Percentiles rank a stretch among this genome's conserved stretches.
These are phyloP conservation scores for Penicillium cataractarum DNA, from an alignment of 495 filamentous ascomycete species.

Conservation along the genomic window DNA sequence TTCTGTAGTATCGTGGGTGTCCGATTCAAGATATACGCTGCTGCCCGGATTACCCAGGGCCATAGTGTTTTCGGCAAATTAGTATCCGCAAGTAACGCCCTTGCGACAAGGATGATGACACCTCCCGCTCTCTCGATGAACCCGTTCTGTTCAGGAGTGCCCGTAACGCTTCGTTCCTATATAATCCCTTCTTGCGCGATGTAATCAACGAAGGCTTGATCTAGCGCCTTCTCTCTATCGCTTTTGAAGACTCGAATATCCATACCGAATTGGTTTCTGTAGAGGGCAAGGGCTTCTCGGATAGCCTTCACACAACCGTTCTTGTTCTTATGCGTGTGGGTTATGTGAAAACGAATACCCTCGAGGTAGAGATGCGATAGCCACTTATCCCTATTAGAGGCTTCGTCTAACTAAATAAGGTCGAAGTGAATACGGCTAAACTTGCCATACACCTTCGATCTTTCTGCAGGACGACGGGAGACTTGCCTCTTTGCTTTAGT, in stretches of 20 bases:
- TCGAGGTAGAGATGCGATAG: constrained; percentile 17
- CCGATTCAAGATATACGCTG: constrained; percentile 14
- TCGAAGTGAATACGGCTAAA: constrained; percentile 10
- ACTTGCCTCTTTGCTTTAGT: neutral
- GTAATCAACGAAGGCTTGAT: neutral
- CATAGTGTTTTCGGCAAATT: constrained; percentile 16
- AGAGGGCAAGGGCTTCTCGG: neutral
- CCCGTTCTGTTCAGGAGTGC: constrained; percentile 12
- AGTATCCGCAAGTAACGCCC: neutral
- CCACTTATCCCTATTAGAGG: neutral
- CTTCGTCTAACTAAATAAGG: constrained; percentile 1
- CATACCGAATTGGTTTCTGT: constrained; percentile 3
- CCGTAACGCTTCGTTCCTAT: neutral
- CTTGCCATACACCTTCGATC: neutral
- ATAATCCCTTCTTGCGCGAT: neutral
- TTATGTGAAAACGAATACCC: constrained; percentile 12
- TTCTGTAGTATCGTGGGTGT: constrained; percentile 6
- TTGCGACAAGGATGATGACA: constrained; percentile 6
- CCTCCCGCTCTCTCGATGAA: constrained; percentile 13
- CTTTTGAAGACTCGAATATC: constrained; percentile 6
- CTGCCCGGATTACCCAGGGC: constrained; percentile 3
- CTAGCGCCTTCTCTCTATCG: too few relatives aligned
- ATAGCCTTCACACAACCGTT: constrained; percentile 1
- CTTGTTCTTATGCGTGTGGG: neutral
- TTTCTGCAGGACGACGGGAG: constrained; percentile 1